phyloP scores from a whole-genome alignment of 495 filamentous ascomycete species.

The Hypoxylon crocopeplum region DNA sequence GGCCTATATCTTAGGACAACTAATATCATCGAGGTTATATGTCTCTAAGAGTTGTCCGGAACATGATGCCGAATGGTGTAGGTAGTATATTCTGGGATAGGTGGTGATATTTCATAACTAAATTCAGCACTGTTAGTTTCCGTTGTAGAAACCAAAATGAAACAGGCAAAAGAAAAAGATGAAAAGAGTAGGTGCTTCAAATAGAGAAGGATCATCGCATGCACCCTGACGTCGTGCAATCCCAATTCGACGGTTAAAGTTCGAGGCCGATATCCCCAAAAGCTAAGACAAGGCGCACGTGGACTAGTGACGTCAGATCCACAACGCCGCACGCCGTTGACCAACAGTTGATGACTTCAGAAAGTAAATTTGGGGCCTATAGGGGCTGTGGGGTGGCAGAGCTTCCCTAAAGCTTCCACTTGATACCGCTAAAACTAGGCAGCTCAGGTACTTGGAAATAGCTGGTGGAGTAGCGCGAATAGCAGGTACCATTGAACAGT shows the following conservation, averaged over 20 bases:
- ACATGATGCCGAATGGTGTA: background rate
- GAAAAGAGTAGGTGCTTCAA: background rate
- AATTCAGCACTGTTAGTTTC: too few species aligned
- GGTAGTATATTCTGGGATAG: too few species aligned
- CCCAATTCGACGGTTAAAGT: conserved; percentile 3
- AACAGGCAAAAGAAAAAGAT: too few species aligned
- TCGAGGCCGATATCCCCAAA: background rate
- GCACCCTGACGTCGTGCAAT: conserved; percentile 12
- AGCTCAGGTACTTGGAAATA: too few species aligned
- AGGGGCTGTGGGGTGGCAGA: too few species aligned
- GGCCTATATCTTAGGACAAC: conserved; percentile 41
- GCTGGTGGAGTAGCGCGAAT: too few species aligned
- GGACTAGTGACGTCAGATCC: conserved; percentile 22
- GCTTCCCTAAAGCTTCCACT: background rate
- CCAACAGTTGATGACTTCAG: background rate
- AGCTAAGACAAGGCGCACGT: background rate
- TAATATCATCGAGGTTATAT: too few species aligned
- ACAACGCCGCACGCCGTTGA: background rate
- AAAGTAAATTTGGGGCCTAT: too few species aligned
- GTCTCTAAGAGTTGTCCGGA: background rate
- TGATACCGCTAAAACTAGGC: too few species aligned
- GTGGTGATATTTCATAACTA: too few species aligned
- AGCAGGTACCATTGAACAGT: too few species aligned
- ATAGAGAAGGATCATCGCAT: background rate
- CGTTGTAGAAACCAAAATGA: too few species aligned